phyloP scores from a whole-genome alignment of 805 yeast genomes.

The Metschnikowia drakensbergensis region DNA sequence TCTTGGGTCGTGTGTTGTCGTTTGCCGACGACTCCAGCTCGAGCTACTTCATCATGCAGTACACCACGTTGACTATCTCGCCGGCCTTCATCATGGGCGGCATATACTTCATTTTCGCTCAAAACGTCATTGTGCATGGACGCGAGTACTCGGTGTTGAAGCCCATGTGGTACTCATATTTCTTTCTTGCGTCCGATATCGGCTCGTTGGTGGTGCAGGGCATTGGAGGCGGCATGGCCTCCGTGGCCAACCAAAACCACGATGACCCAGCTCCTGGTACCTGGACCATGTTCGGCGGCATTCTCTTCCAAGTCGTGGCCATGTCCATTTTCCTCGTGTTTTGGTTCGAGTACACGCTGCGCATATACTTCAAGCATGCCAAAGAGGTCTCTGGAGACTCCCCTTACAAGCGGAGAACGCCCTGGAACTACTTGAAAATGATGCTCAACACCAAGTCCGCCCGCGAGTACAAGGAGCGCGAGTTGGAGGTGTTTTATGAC shows the following conservation, averaged over 20 bases:
- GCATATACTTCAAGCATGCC: slow-evolving; percentile 29
- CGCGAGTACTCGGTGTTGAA: slow-evolving; percentile 34
- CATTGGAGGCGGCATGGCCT: slow-evolving; percentile 36
- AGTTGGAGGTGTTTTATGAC: slow-evolving; percentile 31
- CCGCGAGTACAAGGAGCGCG: slow-evolving; percentile 18
- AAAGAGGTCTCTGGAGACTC: slow-evolving; percentile 11
- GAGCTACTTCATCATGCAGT: slow-evolving; percentile 29
- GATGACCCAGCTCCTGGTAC: slow-evolving; percentile 30
- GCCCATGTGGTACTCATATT: slow-evolving; percentile 44
- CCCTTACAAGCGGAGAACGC: slow-evolving; percentile 6
- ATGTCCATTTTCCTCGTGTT: slow-evolving; percentile 35
- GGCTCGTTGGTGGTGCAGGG: slow-evolving; percentile 38
- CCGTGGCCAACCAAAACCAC: slow-evolving; percentile 23
- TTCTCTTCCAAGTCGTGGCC: slow-evolving; percentile 35
- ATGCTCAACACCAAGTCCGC: slow-evolving; percentile 26
- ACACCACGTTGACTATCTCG: slow-evolving; percentile 34
- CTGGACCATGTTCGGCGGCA: slow-evolving; percentile 37
- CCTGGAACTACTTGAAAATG: slow-evolving; percentile 26
- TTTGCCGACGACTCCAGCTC: slow-evolving; percentile 22
- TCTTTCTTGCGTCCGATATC: slow-evolving; percentile 37
- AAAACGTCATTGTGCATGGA: slow-evolving; percentile 37
- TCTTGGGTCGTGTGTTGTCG: slow-evolving; percentile 34
- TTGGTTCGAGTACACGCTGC: slow-evolving; percentile 34
- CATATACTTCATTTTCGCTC: slow-evolving; percentile 39
- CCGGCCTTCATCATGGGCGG: slow-evolving; percentile 46